Conservation (phyloP, 1,139 yeast genomes). For the Geotrichum siamense region DNA sequence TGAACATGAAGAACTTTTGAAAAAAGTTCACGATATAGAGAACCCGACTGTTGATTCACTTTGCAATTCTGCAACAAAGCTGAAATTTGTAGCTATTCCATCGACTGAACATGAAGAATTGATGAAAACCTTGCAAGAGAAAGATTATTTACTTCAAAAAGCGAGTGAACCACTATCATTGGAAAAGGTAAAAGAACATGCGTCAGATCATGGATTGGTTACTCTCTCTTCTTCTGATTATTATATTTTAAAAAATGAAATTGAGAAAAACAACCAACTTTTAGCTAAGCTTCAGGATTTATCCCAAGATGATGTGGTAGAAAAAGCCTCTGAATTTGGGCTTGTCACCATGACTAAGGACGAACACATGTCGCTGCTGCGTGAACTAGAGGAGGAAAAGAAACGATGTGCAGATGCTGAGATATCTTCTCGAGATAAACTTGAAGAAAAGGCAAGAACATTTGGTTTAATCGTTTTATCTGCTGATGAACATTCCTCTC, state of each 20-base stretch:
- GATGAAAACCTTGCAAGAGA: slow-evolving; percentile 5
- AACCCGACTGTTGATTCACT: slow-evolving; percentile 15
- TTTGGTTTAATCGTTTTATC: slow-evolving; percentile 22
- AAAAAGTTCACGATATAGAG: slow-evolving; percentile 1
- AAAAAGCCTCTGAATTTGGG: slow-evolving; percentile 33
- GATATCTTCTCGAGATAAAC: neutral
- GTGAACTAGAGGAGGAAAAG: neutral
- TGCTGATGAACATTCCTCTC: slow-evolving; percentile 4
- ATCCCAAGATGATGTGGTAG: slow-evolving; percentile 21
- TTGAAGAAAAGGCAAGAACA: slow-evolving; percentile 22
- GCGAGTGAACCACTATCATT: too few relatives aligned
- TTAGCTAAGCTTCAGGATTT: too few relatives aligned
- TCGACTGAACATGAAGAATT: slow-evolving; percentile 7
- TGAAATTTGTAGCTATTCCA: slow-evolving; percentile 6
- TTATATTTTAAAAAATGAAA: too few relatives aligned
- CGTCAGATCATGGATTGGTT: too few relatives aligned
- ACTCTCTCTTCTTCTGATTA: too few relatives aligned
- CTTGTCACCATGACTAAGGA: slow-evolving; percentile 20
- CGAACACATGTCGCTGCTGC: slow-evolving; percentile 12
- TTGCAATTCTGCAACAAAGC: slow-evolving; percentile 21
- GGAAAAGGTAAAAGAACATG: too few relatives aligned
- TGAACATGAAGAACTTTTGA: slow-evolving; percentile 12
- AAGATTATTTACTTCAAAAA: neutral
- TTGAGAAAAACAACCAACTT: too few relatives aligned
- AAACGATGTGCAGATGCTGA: neutral